A percentile compares a stretch with the other conserved stretches of the same genome.
These are phyloP conservation scores for Mycena polygramma DNA, from an alignment of 768 basidiomycete genomes.

Conservation along the genomic window DNA sequence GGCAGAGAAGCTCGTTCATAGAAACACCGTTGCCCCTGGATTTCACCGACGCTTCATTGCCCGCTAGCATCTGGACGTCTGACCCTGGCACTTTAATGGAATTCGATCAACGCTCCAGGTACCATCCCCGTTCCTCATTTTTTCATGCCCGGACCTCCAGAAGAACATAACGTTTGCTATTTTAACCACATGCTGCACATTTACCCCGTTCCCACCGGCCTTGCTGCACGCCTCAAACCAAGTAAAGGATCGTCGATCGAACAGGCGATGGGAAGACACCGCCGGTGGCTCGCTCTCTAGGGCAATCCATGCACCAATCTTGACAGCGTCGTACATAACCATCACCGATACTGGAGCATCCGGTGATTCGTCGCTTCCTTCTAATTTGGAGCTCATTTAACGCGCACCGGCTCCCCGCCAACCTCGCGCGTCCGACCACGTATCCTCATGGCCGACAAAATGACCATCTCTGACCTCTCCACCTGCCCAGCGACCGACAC, in stretches of 20 bases:
- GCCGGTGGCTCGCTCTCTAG: too few relatives aligned
- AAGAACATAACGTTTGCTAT: not conserved
- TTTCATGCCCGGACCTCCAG: not conserved
- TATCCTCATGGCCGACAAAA: conserved; percentile 17
- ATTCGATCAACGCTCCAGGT: not conserved
- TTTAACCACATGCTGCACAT: not conserved
- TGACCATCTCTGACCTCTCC: conserved; percentile 16
- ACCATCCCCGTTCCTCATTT: not conserved
- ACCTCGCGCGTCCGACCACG: conserved; percentile 17
- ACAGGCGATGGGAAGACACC: too few relatives aligned
- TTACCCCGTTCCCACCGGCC: not conserved
- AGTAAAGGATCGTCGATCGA: not conserved
- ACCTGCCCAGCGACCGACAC: not conserved
- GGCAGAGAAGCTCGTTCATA: conserved; percentile 22
- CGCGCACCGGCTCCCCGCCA: conserved; percentile 10
- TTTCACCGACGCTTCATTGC: not conserved
- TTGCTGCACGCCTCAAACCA: not conserved
- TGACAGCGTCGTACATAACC: conserved; percentile 31
- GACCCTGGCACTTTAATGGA: conserved; percentile 8
- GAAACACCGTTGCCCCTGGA: conserved; percentile 13
- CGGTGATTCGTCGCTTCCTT: conserved; percentile 25
- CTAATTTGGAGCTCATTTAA: conserved; percentile 26
- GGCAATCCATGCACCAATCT: not conserved
- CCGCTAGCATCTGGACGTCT: not conserved
- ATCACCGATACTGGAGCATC: conserved; percentile 17